Evolutionary conservation across 345 rosid species (phyloP), one percentile per base, ranked within the genome.

Genomic region (Melaleuca alternifolia): DNA sequence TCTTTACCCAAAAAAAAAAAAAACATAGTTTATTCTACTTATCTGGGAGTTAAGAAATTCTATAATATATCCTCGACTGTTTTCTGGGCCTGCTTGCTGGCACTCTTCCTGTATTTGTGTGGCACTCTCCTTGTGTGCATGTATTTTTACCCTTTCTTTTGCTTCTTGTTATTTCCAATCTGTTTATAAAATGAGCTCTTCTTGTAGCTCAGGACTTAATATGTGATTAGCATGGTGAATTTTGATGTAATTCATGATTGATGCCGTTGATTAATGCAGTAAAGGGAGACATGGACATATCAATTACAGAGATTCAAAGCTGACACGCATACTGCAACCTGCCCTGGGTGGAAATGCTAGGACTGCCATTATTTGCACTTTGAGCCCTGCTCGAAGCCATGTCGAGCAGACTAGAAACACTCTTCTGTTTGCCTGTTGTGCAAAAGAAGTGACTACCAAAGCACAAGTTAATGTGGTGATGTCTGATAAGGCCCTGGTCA

Each of bases 331-430:
- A 85, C 92, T 97, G 89, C 99, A 97, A 92, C 98, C 99, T 52
- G 96, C 98, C 85, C 90, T 97, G 89, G 99, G 99, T 61, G 99
- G 99, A 59, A 97, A 97, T 93, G 98, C 99, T 65, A 94, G 98
- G 92, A 97, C 98, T 71, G 99, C 98, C 88, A 94, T 97, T 83
- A 92, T 97, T 51, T 97, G 99, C 93, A 97, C 99, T 84, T 90
- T 97, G 91, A 97, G 99, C 89, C 99, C 99, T 87, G 99, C 99
- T 26, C 92, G 98, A 50, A 92, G 97, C 90, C 99, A 97, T 89
- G 99, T 96, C 84, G 99, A 97, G 92, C 99, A 97, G 92, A 94
- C 99, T 37, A 93, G 99, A 92, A 97, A 96, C 90, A 97, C 99
- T 21, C 97, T 97, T 83, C 87, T 97, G 91, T 97, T 97, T 92